Conservation (phyloP, 2,329 filamentous ascomycete species). For the Aureobasidium zeae region DNA sequence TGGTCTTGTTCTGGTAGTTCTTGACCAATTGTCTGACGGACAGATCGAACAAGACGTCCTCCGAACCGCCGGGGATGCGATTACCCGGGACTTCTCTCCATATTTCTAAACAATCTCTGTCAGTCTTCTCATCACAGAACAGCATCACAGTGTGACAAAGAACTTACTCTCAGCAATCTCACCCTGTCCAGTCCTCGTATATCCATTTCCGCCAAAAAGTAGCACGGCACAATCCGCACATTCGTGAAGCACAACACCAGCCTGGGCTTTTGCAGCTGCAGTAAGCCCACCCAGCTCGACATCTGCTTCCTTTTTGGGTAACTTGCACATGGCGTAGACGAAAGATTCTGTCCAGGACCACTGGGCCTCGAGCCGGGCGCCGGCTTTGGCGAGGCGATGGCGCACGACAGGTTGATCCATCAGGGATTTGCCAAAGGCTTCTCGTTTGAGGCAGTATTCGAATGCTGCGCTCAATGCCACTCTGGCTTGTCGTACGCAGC, state of each 20-base stretch:
- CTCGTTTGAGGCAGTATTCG: slow-evolving; percentile 54
- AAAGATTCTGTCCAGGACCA: slow-evolving; percentile 67
- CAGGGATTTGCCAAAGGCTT: slow-evolving; percentile 58
- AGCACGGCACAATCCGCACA: slow-evolving; percentile 61
- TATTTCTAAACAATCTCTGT: slow-evolving; percentile 38
- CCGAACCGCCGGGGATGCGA: slow-evolving; percentile 48
- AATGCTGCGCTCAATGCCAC: slow-evolving; percentile 53
- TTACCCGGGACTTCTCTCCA: slow-evolving; percentile 53
- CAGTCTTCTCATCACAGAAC: background rate
- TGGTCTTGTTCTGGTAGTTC: slow-evolving; percentile 53
- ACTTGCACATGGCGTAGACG: slow-evolving; percentile 55
- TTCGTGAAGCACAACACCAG: slow-evolving; percentile 61
- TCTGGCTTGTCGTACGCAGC: slow-evolving; percentile 52
- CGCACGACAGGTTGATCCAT: slow-evolving; percentile 68
- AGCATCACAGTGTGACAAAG: slow-evolving; percentile 9
- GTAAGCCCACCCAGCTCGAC: slow-evolving; percentile 61
- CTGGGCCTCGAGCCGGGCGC: slow-evolving; percentile 58
- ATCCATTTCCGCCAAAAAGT: slow-evolving; percentile 66
- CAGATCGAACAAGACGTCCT: slow-evolving; percentile 64
- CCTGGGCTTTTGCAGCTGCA: slow-evolving; percentile 62
- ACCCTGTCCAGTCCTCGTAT: slow-evolving; percentile 59
- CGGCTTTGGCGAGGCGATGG: slow-evolving; percentile 62
- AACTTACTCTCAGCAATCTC: slow-evolving; percentile 59
- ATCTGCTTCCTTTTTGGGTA: slow-evolving; percentile 52
- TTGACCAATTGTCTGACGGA: slow-evolving; percentile 62